These are phyloP conservation scores for Colletotrichum abscissum DNA, from an alignment of 2,329 filamentous ascomycete genomes.

Conservation along the genomic window DNA sequence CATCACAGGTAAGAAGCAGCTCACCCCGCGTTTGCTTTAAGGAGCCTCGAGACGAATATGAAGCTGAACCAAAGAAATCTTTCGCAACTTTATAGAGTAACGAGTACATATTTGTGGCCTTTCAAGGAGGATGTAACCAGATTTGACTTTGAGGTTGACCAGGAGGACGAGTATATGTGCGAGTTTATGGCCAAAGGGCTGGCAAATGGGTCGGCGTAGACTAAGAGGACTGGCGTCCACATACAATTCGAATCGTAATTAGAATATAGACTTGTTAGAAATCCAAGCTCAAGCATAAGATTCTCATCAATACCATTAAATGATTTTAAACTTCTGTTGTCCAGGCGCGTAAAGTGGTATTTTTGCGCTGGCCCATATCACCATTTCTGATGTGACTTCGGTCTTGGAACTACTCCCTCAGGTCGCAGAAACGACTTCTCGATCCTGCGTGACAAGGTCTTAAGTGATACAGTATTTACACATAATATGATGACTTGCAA, in stretches of 20 bases:
- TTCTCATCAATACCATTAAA: not conserved
- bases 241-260: not conserved
- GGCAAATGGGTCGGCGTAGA: conserved; percentile 18
- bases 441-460: not conserved
- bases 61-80: too few species aligned
- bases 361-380: not conserved
- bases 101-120: conserved; percentile 61
- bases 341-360: not conserved
- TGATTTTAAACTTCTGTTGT: not conserved
- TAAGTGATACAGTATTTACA: not conserved
- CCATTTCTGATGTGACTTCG: too few species aligned
- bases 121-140: conserved; percentile 63
- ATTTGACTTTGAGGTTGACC: conserved; percentile 65
- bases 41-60: too few species aligned
- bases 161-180: conserved; percentile 43
- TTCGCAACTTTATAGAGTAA: conserved; percentile 42
- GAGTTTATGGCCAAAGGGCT: conserved; percentile 26
- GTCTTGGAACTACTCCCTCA: too few species aligned
- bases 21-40: too few species aligned
- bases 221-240: not conserved
- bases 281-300: not conserved
- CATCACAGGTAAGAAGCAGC: conserved; percentile 55
- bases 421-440: too few species aligned
- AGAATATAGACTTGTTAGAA: not conserved
- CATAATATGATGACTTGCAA: too few species aligned